Evolutionary conservation across 148 eudicot genomes (phyloP).

Genomic region (Amaranthus palmeri): DNA sequence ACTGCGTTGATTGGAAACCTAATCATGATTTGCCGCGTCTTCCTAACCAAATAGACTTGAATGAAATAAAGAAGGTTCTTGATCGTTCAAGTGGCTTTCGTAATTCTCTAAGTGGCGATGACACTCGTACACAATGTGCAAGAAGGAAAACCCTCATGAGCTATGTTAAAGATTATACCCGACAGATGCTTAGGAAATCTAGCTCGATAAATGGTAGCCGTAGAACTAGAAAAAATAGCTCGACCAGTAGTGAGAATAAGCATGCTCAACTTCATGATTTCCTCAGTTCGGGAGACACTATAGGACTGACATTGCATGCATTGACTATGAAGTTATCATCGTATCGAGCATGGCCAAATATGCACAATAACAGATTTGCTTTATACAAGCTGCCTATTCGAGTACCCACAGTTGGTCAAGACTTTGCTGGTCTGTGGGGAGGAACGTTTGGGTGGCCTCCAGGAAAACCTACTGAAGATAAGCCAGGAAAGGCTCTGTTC

Average conservation of each 20-base stretch:
- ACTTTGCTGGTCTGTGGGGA: conserved; percentile 76
- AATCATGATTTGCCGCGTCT: conserved; percentile 30
- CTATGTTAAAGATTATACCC: conserved; percentile 50
- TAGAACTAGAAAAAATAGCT: conserved; percentile 38
- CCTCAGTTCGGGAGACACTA: conserved; percentile 57
- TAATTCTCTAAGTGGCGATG: conserved; percentile 39
- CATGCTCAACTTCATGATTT: conserved; percentile 69
- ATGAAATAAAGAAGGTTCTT: conserved; percentile 52
- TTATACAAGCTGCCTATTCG: conserved; percentile 62
- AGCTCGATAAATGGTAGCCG: conserved; percentile 39
- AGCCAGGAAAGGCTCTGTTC: conserved; percentile 74
- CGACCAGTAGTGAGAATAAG: conserved; percentile 51
- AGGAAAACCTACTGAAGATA: conserved; percentile 63
- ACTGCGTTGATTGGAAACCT: conserved; percentile 28
- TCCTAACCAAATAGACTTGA: conserved; percentile 46
- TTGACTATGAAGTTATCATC: conserved; percentile 60
- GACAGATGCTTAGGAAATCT: conserved; percentile 55
- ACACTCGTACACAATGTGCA: conserved; percentile 36
- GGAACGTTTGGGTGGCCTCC: conserved; percentile 95
- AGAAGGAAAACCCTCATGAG: conserved; percentile 57
- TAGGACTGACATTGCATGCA: conserved; percentile 66
- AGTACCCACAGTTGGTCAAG: conserved; percentile 44
- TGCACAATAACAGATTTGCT: conserved; percentile 78
- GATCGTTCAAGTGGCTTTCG: conserved; percentile 44
- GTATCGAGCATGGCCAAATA: conserved; percentile 82